Evolutionary conservation across 345 rosid species (phyloP), one percentile per base, ranked within the genome.

Genomic region (Hypericum androsaemum): DNA sequence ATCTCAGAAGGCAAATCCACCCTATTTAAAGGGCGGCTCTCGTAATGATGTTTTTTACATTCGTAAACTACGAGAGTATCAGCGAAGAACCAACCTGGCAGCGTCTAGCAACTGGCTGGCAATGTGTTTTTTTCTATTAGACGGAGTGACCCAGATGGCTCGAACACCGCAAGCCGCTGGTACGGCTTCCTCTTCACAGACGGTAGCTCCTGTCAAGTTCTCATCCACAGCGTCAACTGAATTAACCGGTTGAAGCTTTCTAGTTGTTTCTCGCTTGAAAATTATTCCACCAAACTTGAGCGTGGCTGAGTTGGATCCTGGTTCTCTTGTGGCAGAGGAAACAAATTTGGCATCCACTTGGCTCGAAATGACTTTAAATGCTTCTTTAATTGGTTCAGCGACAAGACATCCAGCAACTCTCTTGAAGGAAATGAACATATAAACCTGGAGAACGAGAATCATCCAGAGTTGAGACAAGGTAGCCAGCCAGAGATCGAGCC

Each of bases 101-200:
- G 84, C 87, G 46, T 92, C 88, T 7, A 92, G 79, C 50, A 92
- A 78, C 14, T 41, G 69, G 36, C 71, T 79, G 5, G 96, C 98
- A 53, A 88, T 64, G 56, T 75, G 74, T 68, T 78, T 84, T 69
- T 88, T 79, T 74, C 96, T 76, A 67, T 83, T 81, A 42, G 76
- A 74, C 38, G 95, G 94, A 56, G 88, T 64, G 51, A 88, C 89
- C 98, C 98, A 88, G 42, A 88, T 69, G 4, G 88, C 98, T 74
- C 98, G 74, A 35, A 92, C 59, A 55, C 98, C 96, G 43, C 95
- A 92, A 12, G 73, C 46, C 65, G 79, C 88, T 0, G 71, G 58
- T 59, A 70, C 68, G 37, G 80, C 71, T 70, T 70, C 76, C 49
- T 79, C 73, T 56, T 78, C 81, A 58, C 84, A 84, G 28, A 71